These are phyloP conservation scores for Coemansia sp. DNA, from an alignment of 192 early-diverging fungal species.

Conservation along the genomic window DNA sequence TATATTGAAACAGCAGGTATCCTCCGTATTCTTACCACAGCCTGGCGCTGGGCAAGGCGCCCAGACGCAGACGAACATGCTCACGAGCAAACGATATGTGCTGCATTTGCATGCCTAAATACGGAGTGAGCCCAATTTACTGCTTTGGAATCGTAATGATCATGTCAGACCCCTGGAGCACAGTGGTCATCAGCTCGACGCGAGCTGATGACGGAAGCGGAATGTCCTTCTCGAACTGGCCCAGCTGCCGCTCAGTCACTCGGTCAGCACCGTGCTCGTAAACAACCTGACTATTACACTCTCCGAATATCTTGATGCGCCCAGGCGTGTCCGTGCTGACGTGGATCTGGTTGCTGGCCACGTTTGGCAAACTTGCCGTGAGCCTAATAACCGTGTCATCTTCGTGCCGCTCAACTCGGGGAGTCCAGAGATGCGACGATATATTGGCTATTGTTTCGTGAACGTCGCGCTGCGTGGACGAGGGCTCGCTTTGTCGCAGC, in stretches of 20 bases:
- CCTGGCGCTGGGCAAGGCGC: too few relatives aligned
- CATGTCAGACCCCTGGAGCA: constrained; percentile 11
- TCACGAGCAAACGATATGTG: background rate
- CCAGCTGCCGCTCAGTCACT: constrained; percentile 43
- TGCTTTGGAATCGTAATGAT: constrained; percentile 28
- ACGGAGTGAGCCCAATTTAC: background rate
- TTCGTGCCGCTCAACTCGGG: constrained; percentile 29
- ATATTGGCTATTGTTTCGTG: constrained; percentile 33
- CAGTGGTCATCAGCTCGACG: constrained; percentile 29
- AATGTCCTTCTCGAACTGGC: constrained; percentile 51
- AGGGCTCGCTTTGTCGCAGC: constrained; percentile 17
- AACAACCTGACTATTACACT: constrained; percentile 28
- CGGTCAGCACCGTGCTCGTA: constrained; percentile 29
- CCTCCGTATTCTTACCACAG: background rate
- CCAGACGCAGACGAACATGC: background rate
- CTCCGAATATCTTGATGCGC: constrained; percentile 40
- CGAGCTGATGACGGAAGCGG: constrained; percentile 31
- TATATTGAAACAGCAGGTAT: background rate
- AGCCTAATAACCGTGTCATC: constrained; percentile 13
- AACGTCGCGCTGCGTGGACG: constrained; percentile 10
- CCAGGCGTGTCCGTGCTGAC: constrained; percentile 33
- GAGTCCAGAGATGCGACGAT: constrained; percentile 40
- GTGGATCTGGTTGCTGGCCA: constrained; percentile 35
- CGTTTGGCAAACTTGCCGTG: constrained; percentile 24
- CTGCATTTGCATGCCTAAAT: too few relatives aligned